These are phyloP conservation scores for Geotrichum carabidarum DNA, from an alignment of 1,139 yeast species.

Conservation along the genomic window DNA sequence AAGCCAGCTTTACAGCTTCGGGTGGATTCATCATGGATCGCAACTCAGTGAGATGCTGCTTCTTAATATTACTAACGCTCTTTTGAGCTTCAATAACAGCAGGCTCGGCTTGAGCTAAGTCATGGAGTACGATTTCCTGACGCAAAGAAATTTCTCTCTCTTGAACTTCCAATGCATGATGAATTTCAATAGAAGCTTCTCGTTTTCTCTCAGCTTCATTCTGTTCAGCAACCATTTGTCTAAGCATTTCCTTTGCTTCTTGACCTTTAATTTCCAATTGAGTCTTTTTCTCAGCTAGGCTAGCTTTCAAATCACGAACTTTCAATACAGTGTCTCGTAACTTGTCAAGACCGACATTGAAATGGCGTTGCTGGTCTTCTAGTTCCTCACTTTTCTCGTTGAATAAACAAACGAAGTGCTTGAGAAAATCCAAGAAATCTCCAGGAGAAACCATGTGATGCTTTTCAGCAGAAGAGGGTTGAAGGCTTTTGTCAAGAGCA, in stretches of 20 bases:
- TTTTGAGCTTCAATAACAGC: slow-evolving; percentile 76
- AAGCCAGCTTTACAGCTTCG: slow-evolving; percentile 71
- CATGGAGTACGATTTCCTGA: slow-evolving; percentile 51
- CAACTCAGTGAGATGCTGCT: slow-evolving; percentile 84
- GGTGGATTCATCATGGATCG: slow-evolving; percentile 92
- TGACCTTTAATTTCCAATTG: slow-evolving; percentile 52
- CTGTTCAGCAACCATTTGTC: slow-evolving; percentile 77
- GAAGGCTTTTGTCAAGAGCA: slow-evolving; percentile 7
- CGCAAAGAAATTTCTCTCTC: slow-evolving; percentile 58
- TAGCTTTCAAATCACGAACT: slow-evolving; percentile 56
- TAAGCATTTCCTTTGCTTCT: slow-evolving; percentile 68
- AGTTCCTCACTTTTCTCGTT: slow-evolving; percentile 45
- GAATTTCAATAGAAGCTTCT: slow-evolving; percentile 77
- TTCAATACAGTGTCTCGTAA: slow-evolving; percentile 71
- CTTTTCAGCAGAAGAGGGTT: neutral
- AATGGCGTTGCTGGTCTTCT: slow-evolving; percentile 68
- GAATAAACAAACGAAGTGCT: slow-evolving; percentile 46
- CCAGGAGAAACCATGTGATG: slow-evolving; percentile 46
- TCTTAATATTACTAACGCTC: slow-evolving; percentile 87
- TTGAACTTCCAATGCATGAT: slow-evolving; percentile 62
- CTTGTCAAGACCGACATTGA: slow-evolving; percentile 67
- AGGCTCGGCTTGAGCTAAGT: slow-evolving; percentile 74
- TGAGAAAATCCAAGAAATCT: slow-evolving; percentile 50
- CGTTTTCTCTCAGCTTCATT: slow-evolving; percentile 89
- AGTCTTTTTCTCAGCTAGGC: slow-evolving; percentile 51